phyloP scores from a whole-genome alignment of 768 basidiomycete genomes.

The Podaxis sp. region DNA sequence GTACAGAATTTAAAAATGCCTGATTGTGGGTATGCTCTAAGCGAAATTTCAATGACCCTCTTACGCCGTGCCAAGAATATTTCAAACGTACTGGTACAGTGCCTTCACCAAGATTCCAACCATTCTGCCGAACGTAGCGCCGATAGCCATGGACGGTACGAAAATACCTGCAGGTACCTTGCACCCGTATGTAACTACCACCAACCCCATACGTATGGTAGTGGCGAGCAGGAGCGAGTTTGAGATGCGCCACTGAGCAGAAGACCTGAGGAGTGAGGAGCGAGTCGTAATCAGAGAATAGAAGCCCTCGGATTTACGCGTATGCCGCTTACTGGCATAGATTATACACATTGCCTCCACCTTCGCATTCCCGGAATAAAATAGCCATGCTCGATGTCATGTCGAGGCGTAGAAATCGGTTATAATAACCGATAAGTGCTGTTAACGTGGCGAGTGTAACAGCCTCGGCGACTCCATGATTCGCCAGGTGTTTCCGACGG shows the following conservation, averaged over 20 bases:
- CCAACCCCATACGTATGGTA: conserved; percentile 80
- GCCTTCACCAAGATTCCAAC: conserved; percentile 96
- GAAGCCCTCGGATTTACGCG: neutral
- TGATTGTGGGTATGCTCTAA: conserved; percentile 76
- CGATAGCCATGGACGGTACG: conserved; percentile 98
- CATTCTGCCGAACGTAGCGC: conserved; percentile 97
- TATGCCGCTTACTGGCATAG: conserved; percentile 83
- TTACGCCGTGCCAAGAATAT: neutral
- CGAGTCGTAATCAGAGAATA: neutral
- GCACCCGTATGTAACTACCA: conserved; percentile 91
- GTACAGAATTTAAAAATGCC: conserved; percentile 90
- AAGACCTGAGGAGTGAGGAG: conserved; percentile 62
- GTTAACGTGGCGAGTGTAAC: conserved; percentile 85
- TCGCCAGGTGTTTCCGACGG: conserved; percentile 83
- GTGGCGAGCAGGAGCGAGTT: conserved; percentile 92
- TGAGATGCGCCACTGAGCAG: conserved; percentile 91
- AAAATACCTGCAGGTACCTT: conserved; percentile 99
- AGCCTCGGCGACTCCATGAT: conserved; percentile 87
- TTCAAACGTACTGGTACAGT: conserved; percentile 65
- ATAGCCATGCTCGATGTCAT: conserved; percentile 98
- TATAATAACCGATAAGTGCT: conserved; percentile 90
- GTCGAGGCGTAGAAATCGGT: conserved; percentile 92
- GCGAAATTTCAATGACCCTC: conserved; percentile 7
- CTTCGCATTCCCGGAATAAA: conserved; percentile 94
- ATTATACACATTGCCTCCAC: conserved; percentile 83